A percentile compares a stretch with the other conserved stretches of the same genome.
Conservation (phyloP, 768 basidiomycete genomes). For the Suillus subalutaceus region DNA sequence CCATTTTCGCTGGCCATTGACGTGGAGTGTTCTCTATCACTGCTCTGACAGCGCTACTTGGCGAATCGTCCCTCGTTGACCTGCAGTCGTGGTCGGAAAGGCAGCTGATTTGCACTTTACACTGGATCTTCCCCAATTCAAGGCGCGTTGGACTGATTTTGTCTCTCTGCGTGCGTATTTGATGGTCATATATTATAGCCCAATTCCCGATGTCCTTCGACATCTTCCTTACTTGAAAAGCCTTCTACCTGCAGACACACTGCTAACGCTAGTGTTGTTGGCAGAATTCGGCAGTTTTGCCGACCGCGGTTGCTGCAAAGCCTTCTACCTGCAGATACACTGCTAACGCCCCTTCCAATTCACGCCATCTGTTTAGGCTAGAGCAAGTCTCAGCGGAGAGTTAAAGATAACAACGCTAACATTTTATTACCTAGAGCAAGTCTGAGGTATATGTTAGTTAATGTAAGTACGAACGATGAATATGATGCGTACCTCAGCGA, state of each 20-base stretch:
- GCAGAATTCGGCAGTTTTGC: too few relatives aligned
- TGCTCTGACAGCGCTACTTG: constrained; percentile 47
- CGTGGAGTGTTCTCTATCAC: constrained; percentile 42
- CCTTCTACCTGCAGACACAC: constrained; percentile 57
- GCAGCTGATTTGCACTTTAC: constrained; percentile 68
- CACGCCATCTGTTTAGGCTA: constrained; percentile 26
- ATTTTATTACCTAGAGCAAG: too few relatives aligned
- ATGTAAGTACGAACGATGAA: too few relatives aligned
- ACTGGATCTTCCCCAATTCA: constrained; percentile 52
- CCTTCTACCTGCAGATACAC: constrained; percentile 24
- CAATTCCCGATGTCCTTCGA: constrained; percentile 12
- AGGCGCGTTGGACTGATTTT: constrained; percentile 26
- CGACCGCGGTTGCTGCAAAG: too few relatives aligned
- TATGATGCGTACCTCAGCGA: too few relatives aligned
- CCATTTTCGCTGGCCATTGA: constrained; percentile 71
- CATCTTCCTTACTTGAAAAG: constrained; percentile 69
- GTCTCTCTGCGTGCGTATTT: constrained; percentile 6
- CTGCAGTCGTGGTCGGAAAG: constrained; percentile 57
- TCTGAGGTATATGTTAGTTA: too few relatives aligned
- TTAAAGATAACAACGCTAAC: too few relatives aligned
- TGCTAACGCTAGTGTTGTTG: constrained; percentile 42
- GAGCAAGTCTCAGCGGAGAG: too few relatives aligned
- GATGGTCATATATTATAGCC: constrained; percentile 16
- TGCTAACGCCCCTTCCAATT: constrained; percentile 82
- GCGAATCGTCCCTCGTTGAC: constrained; percentile 16